These are phyloP conservation scores for Trametes punicea DNA, from an alignment of 768 basidiomycete genomes.

Conservation along the genomic window DNA sequence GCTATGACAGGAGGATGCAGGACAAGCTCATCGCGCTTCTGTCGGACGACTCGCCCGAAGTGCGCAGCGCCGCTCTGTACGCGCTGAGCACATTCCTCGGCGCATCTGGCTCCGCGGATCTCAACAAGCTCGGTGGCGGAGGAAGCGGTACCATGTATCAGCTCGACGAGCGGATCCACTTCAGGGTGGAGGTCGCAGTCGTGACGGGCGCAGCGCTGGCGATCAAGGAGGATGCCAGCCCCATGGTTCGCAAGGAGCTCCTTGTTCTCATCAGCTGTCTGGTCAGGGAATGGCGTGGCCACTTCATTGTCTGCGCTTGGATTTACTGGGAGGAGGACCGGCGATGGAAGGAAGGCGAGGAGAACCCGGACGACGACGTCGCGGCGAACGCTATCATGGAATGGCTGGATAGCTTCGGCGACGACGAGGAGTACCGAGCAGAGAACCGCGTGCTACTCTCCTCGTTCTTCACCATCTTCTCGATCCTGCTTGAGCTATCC, in stretches of 20 bases:
- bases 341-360: slow-evolving; percentile 46
- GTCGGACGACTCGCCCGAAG: slow-evolving; percentile 87
- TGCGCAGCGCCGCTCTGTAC: slow-evolving; percentile 86
- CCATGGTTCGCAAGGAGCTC: slow-evolving; percentile 94
- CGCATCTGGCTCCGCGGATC: slow-evolving; percentile 73
- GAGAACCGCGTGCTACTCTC: slow-evolving; percentile 82
- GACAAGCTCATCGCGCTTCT: slow-evolving; percentile 78
- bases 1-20: slow-evolving; percentile 75
- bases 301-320: slow-evolving; percentile 96
- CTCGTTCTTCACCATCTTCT: slow-evolving; percentile 93
- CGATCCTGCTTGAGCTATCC: slow-evolving; percentile 83
- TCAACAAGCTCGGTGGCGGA: slow-evolving; percentile 68
- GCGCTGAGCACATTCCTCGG: slow-evolving; percentile 94
- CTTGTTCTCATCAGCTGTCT: slow-evolving; percentile 88
- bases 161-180: slow-evolving; percentile 73
- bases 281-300: slow-evolving; percentile 95
- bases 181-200: slow-evolving; percentile 88
- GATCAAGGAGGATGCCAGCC: slow-evolving; percentile 91
- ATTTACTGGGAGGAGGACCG: slow-evolving; percentile 91
- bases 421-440: slow-evolving; percentile 62
- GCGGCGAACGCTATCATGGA: slow-evolving; percentile 69
- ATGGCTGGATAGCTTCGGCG: slow-evolving; percentile 72
- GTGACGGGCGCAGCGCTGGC: slow-evolving; percentile 86
- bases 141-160: slow-evolving; percentile 80
- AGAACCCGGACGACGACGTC: slow-evolving; percentile 61